phyloP scores from a whole-genome alignment of 305 asterid species.

The Caryopteris hybrid region DNA sequence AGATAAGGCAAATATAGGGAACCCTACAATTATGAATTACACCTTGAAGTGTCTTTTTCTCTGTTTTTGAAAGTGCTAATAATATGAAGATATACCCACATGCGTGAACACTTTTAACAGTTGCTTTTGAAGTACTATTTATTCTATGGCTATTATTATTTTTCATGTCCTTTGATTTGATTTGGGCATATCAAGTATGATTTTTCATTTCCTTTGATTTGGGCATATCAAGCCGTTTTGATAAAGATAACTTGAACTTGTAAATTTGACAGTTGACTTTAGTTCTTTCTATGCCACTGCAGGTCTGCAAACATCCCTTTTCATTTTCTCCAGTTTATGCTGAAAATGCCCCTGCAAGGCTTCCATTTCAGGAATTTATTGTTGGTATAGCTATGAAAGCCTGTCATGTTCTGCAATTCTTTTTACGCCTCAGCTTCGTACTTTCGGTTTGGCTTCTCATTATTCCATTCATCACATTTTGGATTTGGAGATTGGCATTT shows the following conservation, averaged over 20 bases:
- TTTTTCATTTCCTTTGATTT: neutral
- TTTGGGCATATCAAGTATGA: too few relatives aligned
- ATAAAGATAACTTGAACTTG: neutral
- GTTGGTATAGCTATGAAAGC: slow-evolving; percentile 93
- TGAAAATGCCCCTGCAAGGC: slow-evolving; percentile 89
- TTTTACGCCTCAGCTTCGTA: slow-evolving; percentile 87
- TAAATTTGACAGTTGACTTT: neutral
- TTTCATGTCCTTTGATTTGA: too few relatives aligned
- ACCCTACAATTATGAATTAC: too few relatives aligned
- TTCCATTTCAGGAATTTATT: slow-evolving; percentile 84
- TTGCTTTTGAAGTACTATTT: neutral
- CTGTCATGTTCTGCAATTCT: slow-evolving; percentile 85
- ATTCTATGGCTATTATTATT: too few relatives aligned
- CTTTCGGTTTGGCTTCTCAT: slow-evolving; percentile 97
- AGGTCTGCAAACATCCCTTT: slow-evolving; percentile 99
- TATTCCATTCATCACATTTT: slow-evolving; percentile 92
- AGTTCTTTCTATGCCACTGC: slow-evolving; percentile 13
- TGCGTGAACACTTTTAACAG: too few relatives aligned
- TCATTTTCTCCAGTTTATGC: slow-evolving; percentile 96
- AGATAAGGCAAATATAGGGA: neutral
- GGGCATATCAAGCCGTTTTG: neutral
- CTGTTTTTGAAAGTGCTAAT: too few relatives aligned
- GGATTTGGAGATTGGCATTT: slow-evolving; percentile 98
- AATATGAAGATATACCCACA: neutral
- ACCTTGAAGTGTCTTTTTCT: too few relatives aligned